phyloP scores from a whole-genome alignment of 257 asterid genomes.

The Penstemon eatonii region DNA sequence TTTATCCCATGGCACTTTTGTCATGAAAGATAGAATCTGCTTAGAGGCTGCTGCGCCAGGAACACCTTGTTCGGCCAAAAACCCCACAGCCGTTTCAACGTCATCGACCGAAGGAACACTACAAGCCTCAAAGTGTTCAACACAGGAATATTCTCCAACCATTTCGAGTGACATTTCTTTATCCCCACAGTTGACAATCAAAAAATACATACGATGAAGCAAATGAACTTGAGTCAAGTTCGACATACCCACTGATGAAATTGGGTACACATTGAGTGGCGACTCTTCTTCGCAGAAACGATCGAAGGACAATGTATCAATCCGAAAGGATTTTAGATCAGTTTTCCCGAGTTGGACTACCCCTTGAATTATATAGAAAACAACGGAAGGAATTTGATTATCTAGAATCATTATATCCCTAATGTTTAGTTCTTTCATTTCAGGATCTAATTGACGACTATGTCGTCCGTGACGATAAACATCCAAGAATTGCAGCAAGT shows the following conservation, averaged over 20 bases:
- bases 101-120: too few relatives aligned
- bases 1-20: background rate
- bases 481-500: slow-evolving; percentile 27
- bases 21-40: background rate
- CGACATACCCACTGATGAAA: background rate
- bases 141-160: too few relatives aligned
- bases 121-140: too few relatives aligned
- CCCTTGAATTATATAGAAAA: slow-evolving; percentile 26
- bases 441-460: too few relatives aligned
- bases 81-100: background rate
- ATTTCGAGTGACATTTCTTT: background rate
- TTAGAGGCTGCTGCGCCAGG: background rate
- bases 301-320: slow-evolving; percentile 1
- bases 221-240: slow-evolving; percentile 29
- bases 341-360: background rate
- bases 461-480: background rate
- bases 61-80: background rate
- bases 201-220: slow-evolving; percentile 40
- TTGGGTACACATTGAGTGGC: slow-evolving; percentile 28
- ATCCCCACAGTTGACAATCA: slow-evolving; percentile 23
- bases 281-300: slow-evolving; percentile 31
- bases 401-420: slow-evolving; percentile 45
- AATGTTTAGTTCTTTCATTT: slow-evolving; percentile 3
- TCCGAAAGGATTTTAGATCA: background rate
- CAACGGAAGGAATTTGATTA: slow-evolving; percentile 43